Percentiles rank a stretch among this genome's conserved stretches.
Conservation (phyloP, 192 early-diverging fungal genomes). For the Podila verticillata region DNA sequence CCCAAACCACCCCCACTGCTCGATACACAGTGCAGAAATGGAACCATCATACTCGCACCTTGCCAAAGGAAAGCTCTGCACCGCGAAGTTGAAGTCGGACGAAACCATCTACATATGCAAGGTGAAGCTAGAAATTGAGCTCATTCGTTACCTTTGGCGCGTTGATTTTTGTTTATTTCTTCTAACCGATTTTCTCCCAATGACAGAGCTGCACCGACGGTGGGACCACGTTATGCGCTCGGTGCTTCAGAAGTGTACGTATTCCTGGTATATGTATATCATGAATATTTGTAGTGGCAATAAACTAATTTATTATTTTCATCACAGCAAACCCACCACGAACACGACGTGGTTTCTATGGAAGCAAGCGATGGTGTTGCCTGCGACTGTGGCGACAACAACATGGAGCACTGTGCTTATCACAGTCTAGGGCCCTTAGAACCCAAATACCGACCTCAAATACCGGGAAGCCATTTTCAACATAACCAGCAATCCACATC, state of each 20-base stretch:
- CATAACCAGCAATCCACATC: neutral
- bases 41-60: constrained; percentile 17
- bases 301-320: neutral
- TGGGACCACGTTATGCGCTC: too few species aligned
- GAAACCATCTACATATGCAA: constrained; percentile 35
- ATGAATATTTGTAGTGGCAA: too few species aligned
- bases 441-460: constrained; percentile 6
- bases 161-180: too few species aligned
- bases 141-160: too few species aligned
- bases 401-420: constrained; percentile 12
- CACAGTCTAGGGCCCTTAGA: constrained; percentile 11
- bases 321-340: constrained; percentile 26
- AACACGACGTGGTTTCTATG: constrained; percentile 10
- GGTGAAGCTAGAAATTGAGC: constrained; percentile 4
- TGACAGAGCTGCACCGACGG: too few species aligned
- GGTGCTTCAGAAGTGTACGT: too few species aligned
- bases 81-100: constrained; percentile 10
- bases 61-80: constrained; percentile 31
- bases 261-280: too few species aligned
- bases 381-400: constrained; percentile 22
- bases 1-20: constrained; percentile 17
- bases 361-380: constrained; percentile 3
- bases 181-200: too few species aligned
- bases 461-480: too few species aligned
- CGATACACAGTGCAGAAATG: constrained; percentile 22